A percentile compares a stretch with the other conserved stretches of the same genome.
phyloP scores from a whole-genome alignment of 75 land plant species.

The Sequoia sempervirens region DNA sequence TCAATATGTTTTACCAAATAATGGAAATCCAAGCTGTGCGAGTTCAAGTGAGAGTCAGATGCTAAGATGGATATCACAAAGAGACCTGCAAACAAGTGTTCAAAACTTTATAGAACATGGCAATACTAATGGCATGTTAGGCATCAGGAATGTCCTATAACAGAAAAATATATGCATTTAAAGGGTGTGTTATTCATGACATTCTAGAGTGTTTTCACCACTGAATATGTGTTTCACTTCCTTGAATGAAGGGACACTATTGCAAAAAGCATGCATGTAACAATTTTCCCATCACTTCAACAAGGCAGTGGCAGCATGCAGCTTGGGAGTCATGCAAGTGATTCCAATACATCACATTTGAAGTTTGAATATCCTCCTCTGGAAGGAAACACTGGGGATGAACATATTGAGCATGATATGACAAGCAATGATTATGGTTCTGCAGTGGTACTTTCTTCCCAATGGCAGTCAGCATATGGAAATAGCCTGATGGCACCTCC shows the following conservation, averaged over 20 bases:
- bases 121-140: not conserved
- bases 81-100: not conserved
- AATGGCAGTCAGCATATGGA: not conserved
- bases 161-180: not conserved
- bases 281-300: not conserved
- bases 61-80: not conserved
- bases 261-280: not conserved
- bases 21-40: too few species aligned
- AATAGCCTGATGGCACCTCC: not conserved
- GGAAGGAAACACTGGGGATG: not conserved
- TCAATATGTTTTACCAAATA: too few species aligned
- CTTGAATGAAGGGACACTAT: not conserved
- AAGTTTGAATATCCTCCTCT: not conserved
- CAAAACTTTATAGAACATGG: not conserved
- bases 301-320: not conserved
- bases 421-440: not conserved
- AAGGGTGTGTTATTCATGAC: not conserved
- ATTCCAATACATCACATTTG: not conserved
- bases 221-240: not conserved
- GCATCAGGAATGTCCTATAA: not conserved
- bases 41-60: too few species aligned
- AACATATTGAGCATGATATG: not conserved
- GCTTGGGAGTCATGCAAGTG: slow-evolving; percentile 2
- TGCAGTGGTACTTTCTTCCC: not conserved
- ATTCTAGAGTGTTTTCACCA: too few species aligned